A percentile compares a stretch with the other conserved stretches of the same genome.
These are phyloP conservation scores for Rhizopus arrhizus DNA, from an alignment of 371 early-diverging fungal species.

Conservation along the genomic window DNA sequence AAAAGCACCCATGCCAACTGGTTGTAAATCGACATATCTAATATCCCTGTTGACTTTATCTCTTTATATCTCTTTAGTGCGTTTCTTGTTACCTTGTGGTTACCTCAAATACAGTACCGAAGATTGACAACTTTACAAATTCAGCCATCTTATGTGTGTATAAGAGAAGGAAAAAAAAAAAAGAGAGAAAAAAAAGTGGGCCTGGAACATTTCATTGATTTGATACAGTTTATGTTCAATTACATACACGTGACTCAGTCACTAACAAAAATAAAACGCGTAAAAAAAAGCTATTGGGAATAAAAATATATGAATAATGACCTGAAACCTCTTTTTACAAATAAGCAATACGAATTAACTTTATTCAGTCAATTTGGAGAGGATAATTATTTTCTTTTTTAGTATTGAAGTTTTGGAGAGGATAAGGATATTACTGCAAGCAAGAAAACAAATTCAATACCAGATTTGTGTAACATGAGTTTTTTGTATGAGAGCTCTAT, in stretches of 20 bases:
- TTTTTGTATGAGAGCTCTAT: too few species aligned
- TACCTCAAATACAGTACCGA: conserved; percentile 93
- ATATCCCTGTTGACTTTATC: neutral
- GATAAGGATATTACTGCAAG: too few species aligned
- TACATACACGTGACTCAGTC: neutral
- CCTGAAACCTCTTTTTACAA: too few species aligned
- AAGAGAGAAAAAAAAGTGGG: neutral
- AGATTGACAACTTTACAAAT: conserved; percentile 83
- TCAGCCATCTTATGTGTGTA: conserved; percentile 62
- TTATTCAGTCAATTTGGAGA: too few species aligned
- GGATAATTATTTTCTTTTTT: too few species aligned
- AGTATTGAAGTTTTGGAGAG: too few species aligned
- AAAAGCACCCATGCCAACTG: conserved; percentile 96
- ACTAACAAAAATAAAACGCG: neutral
- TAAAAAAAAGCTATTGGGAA: neutral
- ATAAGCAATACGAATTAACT: too few species aligned
- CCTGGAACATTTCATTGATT: neutral
- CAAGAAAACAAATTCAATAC: too few species aligned
- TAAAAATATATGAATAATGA: too few species aligned
- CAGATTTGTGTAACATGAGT: too few species aligned
- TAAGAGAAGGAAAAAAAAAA: conserved; percentile 1
- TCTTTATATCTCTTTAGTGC: neutral
- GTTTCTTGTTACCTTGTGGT: conserved; percentile 69
- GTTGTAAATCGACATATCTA: conserved; percentile 89
- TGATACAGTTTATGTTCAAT: neutral